Evolutionary conservation across 2,329 filamentous ascomycete species (phyloP).

Genomic region (Colletotrichum horii): DNA sequence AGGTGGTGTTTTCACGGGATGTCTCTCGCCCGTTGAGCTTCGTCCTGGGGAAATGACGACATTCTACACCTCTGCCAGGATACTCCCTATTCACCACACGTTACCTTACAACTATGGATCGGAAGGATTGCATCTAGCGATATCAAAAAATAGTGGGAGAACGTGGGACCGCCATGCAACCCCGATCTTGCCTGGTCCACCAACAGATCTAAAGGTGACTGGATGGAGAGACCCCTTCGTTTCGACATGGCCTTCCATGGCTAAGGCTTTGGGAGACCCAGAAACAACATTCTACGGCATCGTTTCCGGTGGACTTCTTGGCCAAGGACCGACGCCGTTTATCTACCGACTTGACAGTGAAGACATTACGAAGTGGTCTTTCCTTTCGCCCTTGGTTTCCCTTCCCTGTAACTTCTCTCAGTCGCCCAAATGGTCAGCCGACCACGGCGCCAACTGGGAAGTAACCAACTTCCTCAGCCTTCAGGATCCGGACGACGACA

Average conservation of each 20-base stretch:
- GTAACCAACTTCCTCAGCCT: neutral
- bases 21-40: neutral
- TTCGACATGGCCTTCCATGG: neutral
- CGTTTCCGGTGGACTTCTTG: neutral
- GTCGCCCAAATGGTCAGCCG: neutral
- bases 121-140: neutral
- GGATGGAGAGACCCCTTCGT: neutral
- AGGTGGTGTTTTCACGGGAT: neutral
- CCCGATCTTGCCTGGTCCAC: neutral
- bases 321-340: neutral
- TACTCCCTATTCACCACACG: neutral
- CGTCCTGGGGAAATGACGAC: neutral
- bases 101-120: neutral
- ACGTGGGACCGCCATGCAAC: neutral
- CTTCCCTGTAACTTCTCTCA: neutral
- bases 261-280: neutral
- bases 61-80: neutral
- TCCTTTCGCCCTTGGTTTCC: neutral
- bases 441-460: neutral
- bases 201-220: neutral
- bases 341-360: neutral
- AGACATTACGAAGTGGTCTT: neutral
- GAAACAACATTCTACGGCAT: neutral
- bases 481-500: neutral
- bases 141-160: neutral